A percentile compares a stretch with the other conserved stretches of the same genome.
Conservation (phyloP, 345 rosid genomes). For the Salix dunnii region DNA sequence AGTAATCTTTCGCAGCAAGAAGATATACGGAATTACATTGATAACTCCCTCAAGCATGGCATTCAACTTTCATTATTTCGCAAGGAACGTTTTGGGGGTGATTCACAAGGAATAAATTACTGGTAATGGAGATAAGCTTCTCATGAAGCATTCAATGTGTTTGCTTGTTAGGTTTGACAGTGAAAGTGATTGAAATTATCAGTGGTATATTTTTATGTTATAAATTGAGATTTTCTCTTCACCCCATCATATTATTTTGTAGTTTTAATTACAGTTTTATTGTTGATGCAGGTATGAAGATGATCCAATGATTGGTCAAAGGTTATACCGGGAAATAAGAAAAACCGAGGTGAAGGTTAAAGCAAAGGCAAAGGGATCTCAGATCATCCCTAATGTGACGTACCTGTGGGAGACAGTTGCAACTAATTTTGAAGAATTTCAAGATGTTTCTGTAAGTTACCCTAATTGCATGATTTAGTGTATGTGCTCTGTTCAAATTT, state of each 20-base stretch:
- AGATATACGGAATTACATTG: constrained; percentile 85
- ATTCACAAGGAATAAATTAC: constrained; percentile 85
- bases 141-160: not conserved
- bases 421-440: constrained; percentile 92
- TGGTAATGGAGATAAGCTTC: constrained; percentile 49
- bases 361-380: constrained; percentile 79
- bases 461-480: constrained; percentile 3
- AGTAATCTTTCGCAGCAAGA: constrained; percentile 73
- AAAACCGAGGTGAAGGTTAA: constrained; percentile 64
- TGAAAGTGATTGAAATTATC: not conserved
- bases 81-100: constrained; percentile 93
- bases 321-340: constrained; percentile 89
- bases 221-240: not conserved
- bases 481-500: not conserved
- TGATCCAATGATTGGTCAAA: constrained; percentile 86
- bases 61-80: constrained; percentile 78
- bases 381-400: constrained; percentile 55
- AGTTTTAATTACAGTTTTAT: constrained; percentile 17
- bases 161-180: not conserved
- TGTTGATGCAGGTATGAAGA: constrained; percentile 81
- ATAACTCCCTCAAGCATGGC: constrained; percentile 81
- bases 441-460: constrained; percentile 67
- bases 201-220: not conserved
- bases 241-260: not conserved
- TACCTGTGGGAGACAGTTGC: constrained; percentile 99